Evolutionary conservation across 2,329 filamentous ascomycete species (phyloP), one percentile per base, ranked within the genome.

Genomic region (Ceratocystis alfenasii): DNA sequence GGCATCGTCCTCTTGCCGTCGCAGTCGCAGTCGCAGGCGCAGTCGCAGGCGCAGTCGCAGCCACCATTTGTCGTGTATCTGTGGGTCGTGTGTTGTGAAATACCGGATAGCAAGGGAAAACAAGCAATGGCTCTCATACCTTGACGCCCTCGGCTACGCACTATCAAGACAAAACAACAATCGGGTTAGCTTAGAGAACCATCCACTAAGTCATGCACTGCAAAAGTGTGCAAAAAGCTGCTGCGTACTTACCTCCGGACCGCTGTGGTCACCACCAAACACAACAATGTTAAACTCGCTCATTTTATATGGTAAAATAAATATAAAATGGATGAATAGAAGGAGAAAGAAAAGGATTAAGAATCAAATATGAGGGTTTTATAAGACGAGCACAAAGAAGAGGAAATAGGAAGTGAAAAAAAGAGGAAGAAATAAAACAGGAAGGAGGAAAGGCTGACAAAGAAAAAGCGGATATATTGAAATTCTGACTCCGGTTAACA

Each of bases 111-210:
- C 55, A 59, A 25, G 17, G 5, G 8, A 17, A 36, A 55, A 44
- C 46, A 20, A 20, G 28, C 48, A 36, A 45, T 44, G 12, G 12
- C 4, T 15, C 10, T 25, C 73, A 70, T 79, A 92, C 89, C 83
- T 95, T 95, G 73, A 96, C 78, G 68, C 85, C 90, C 79, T 96
- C 91, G 69, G 85, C 84, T 67, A 90, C 86, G 69, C 96, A 89
- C 89, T 76, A 67, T 67, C 50, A 68, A 63, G 22, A 60, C n/a
- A 33, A 45, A 41, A 57, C 30, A 25, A 61, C 10, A 33, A 41
- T 28, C 12, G 3, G 10, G 63, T 57, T 45, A 64, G 66, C 66
- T 62, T 65, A 33, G 12, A 20, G 17, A 41, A 20, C 41, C 28
- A 15, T 25, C 22, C 5, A 20, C 48, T 45, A n/a, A 41, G 36